Base-by-base conservation (phyloP, 768 basidiomycete species). In the Kwoniella newhampshirensis region DNA sequence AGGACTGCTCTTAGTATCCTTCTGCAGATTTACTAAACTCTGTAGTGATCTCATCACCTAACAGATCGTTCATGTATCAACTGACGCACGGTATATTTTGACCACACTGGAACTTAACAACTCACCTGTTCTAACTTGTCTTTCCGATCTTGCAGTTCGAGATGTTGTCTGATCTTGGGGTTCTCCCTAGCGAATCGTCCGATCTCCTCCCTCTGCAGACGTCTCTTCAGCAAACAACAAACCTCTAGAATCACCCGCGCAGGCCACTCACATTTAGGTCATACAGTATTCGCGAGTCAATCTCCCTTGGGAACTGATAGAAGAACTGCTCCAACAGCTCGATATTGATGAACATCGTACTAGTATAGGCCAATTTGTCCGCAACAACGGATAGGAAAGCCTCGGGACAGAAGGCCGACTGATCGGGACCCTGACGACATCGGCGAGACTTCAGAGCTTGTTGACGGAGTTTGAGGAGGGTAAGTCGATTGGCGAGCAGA, bases 231-330 rank as follows among this genome's bases (percentile, higher is more conserved):
- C n/a, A n/a, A n/a, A 32, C 32, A n/a, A n/a, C n/a, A n/a, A 37
- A 37, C n/a, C 36, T 37, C 36, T n/a, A 37, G 36, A n/a, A 37
- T 11, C 36, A n/a, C 36, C 36, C n/a, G n/a, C n/a, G n/a, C n/a
- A 23, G 5, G 36, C 27, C n/a, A 71, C 76, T 65, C 53, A 77
- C 76, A 73, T 96, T 87, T n/a, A 97, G 81, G 74, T 94, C 89
- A 67, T 97, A 96, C 26, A 94, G 81, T 47, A 99, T 78, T 23
- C 92, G 83, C 20, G 90, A 89, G 75, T 98, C 94, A 56, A 99
- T 97, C 78, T 97, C 94, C 28, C 94, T 86, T 60, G 96, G 94
- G 81, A 99, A 97, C 89, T 96, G 91, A 71, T 98, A 96, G 81
- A 98, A 98, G 82, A 98, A 99, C 66, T 97, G 93, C 68, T 96